phyloP scores from a whole-genome alignment of 2,329 filamentous ascomycete species.

The Xylaria sp. region DNA sequence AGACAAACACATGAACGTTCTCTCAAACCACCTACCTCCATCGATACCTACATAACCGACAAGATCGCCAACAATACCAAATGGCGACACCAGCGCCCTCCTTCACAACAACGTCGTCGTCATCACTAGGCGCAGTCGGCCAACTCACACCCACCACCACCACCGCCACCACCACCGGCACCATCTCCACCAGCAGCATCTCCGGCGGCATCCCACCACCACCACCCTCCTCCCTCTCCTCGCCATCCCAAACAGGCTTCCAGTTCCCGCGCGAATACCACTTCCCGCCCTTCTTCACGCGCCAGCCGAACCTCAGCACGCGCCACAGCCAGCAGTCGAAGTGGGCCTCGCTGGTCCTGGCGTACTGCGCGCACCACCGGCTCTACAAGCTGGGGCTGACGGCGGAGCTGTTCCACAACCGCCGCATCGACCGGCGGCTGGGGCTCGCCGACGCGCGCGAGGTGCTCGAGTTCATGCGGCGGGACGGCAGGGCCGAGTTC shows the following conservation, averaged over 20 bases:
- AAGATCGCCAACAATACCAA: background rate
- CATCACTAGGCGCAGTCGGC: slow-evolving; percentile 19
- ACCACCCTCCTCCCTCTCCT: slow-evolving; percentile 29
- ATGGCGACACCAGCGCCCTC: slow-evolving; percentile 30
- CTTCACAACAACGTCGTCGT: slow-evolving; percentile 21
- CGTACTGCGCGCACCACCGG: slow-evolving; percentile 82
- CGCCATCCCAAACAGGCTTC: slow-evolving; percentile 55
- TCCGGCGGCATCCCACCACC: background rate
- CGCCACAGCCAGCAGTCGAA: slow-evolving; percentile 80
- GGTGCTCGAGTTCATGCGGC: slow-evolving; percentile 68
- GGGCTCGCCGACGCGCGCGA: slow-evolving; percentile 63
- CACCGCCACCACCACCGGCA: background rate
- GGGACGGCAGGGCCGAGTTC: slow-evolving; percentile 74
- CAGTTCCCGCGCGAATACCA: slow-evolving; percentile 72
- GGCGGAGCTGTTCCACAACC: slow-evolving; percentile 67
- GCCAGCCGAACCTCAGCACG: slow-evolving; percentile 78
- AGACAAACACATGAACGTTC: background rate
- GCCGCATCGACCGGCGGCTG: slow-evolving; percentile 62
- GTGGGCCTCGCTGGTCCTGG: slow-evolving; percentile 86
- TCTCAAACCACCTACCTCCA: background rate
- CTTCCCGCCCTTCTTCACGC: slow-evolving; percentile 88
- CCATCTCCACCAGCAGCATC: slow-evolving; percentile 33
- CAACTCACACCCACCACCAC: slow-evolving; percentile 15
- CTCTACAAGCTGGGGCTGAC: slow-evolving; percentile 75
- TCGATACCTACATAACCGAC: background rate